Base-by-base conservation (phyloP, 2,329 filamentous ascomycete genomes). In the Chaetomium sp. region DNA sequence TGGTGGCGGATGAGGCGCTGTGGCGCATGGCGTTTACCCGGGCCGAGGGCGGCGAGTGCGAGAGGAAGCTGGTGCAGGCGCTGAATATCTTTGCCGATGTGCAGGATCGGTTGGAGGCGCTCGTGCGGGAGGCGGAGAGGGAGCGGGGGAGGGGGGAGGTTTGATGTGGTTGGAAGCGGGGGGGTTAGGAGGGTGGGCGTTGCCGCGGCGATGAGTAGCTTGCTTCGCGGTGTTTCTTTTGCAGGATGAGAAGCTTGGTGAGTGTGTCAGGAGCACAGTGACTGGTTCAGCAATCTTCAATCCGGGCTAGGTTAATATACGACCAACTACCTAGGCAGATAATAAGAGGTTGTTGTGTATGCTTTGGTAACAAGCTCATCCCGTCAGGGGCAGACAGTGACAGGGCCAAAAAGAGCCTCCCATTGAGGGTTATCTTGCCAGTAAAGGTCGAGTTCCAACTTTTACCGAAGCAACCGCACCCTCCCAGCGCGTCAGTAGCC, bases 1-100 rank as follows among this genome's bases (percentile, higher is more conserved):
- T 77, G 59, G 63, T 74, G 27, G 71, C 76, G 45, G 75, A 84
- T 57, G 80, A 84, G 69, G 75, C 76, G n/a, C 74, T 68, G 6
- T 87, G 82, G 78, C 79, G 80, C 54, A 73, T 84, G 42, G 81
- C 79, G 0, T 85, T 87, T 67, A 81, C 81, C 0, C 75, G 81
- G 59, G 82, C 79, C 56, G 76, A 74, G 0, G 76, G 76, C 5
- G 82, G 81, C 0, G 74, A 79, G 64, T 81, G 78, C 19, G 81
- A 85, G 70, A 79, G 76, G 31, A 87, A 85, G 72, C 76, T 85
- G 16, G 72, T 78, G 12, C 76, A 84, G 74, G 85, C 85, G 9
- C 81, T 87, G 57, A 84, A 85, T 68, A 85, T 85, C 61, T 87
- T 87, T 72, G 80, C 77, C 57, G 81, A 84, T 60, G 83, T 83